A percentile compares a stretch with the other conserved stretches of the same genome.
Evolutionary conservation across 2,329 filamentous ascomycete genomes (phyloP).

Genomic region (Cucurbitaria berberidis): DNA sequence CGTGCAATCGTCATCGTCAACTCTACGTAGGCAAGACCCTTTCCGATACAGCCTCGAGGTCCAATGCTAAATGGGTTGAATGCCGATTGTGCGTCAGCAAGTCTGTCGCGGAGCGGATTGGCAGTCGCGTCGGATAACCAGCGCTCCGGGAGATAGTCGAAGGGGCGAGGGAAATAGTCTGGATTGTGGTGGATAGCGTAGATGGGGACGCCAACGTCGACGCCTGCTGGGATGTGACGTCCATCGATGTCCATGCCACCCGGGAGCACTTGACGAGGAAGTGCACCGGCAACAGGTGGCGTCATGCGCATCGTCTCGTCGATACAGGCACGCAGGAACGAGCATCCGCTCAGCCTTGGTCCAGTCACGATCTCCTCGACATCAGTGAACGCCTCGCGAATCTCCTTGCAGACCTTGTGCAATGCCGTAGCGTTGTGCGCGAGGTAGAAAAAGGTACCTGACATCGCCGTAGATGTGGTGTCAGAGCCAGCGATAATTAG

Average conservation of each 20-base stretch:
- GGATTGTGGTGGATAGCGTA: constrained; percentile 50
- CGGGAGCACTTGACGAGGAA: constrained; percentile 47
- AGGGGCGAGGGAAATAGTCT: constrained; percentile 47
- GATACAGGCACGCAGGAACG: constrained; percentile 48
- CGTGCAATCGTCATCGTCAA: constrained; percentile 68
- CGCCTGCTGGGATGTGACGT: constrained; percentile 43
- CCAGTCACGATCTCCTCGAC: constrained; percentile 49
- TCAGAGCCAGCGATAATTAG: constrained; percentile 58
- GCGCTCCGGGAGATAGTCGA: constrained; percentile 47
- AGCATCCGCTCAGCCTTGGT: constrained; percentile 39
- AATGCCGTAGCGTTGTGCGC: constrained; percentile 47
- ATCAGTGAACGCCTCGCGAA: constrained; percentile 40
- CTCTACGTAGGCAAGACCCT: constrained; percentile 71
- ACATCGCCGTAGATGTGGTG: constrained; percentile 53
- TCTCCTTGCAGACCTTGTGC: constrained; percentile 41
- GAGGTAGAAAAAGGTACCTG: constrained; percentile 54
- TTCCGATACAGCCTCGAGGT: constrained; percentile 74
- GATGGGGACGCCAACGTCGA: constrained; percentile 47
- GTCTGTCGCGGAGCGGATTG: constrained; percentile 38
- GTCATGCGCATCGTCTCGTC: constrained; percentile 52
- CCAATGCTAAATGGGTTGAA: constrained; percentile 79
- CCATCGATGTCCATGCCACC: constrained; percentile 49
- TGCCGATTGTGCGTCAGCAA: constrained; percentile 63
- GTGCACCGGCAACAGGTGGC: constrained; percentile 47
- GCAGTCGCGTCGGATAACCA: constrained; percentile 42